Evolutionary conservation across 768 basidiomycete species (phyloP), one percentile per base, ranked within the genome.

Genomic region (Pisolithus sp.): DNA sequence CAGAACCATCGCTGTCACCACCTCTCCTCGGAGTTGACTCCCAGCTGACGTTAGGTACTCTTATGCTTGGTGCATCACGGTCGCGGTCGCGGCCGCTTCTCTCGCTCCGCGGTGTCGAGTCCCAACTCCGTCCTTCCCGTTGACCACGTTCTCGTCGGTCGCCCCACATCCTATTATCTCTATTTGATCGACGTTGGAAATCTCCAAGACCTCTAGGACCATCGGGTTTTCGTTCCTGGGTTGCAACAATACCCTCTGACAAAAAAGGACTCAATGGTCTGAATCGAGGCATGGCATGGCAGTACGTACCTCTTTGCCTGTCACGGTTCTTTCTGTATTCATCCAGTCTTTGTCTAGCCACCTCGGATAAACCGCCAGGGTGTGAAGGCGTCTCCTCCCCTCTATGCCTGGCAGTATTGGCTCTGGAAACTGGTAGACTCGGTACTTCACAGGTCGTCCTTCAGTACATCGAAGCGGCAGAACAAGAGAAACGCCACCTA

Each of bases 321-420:
- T 93, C 89, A 53, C 80, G 73, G 52, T 77, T 80, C 54, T 76
- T 76, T 52, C 88, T 76, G 60, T 91, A 71, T 56, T 94, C 93
- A 51, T 93, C 92, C 26, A 97, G 69, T 53, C 79, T 71, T 56
- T 77, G 74, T 18, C 85, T 74, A 13, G 85, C 92, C 1, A 73
- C 71, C 24, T 90, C 87, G 1, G 91, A 89, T 18, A 99, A 71
- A 15, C 95, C 95, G 36, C 90, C 88, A 3, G 90, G 85, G 63
- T 94, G 89, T 18, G 94, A 95, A 0, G 95, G 95, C 0, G 95
- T 98, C 58, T 96, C 95, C 58, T 87, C 86, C 0, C 83, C 89
- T 53, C 88, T 74, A 54, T 88, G 83, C 5, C 95, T 79, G 2
- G 76, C 63, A 60, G 85, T 82, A n/a, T 72, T 67, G 38, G 64